phyloP scores from a whole-genome alignment of 805 yeast species.

The Blastobotrys terrestris region DNA sequence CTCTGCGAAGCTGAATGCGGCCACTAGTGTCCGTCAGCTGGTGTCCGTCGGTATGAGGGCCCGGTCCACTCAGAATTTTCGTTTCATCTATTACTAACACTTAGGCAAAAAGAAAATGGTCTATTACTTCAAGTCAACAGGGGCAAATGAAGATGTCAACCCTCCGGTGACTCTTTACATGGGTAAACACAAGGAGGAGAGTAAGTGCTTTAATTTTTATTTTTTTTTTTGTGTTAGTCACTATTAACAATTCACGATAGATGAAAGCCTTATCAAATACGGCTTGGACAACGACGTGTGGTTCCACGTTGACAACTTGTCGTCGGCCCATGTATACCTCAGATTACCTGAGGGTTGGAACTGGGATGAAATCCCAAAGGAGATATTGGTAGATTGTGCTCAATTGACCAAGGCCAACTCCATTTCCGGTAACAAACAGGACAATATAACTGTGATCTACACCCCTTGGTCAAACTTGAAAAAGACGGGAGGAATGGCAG shows the following conservation, averaged over 20 bases:
- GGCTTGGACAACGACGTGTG: constrained; percentile 65
- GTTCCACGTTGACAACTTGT: constrained; percentile 71
- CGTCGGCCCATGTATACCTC: constrained; percentile 73
- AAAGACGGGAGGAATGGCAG: constrained; percentile 65
- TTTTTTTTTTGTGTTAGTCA: constrained; percentile 32
- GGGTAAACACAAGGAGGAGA: constrained; percentile 74
- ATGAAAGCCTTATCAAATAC: constrained; percentile 52
- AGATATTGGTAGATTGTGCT: constrained; percentile 50
- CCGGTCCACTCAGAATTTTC: not conserved
- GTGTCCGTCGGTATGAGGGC: not conserved
- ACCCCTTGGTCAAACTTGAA: constrained; percentile 70
- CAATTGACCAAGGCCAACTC: constrained; percentile 75
- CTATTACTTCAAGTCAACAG: constrained; percentile 38
- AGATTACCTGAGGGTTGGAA: constrained; percentile 44
- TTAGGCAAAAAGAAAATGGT: constrained; percentile 38
- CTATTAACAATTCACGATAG: constrained; percentile 20
- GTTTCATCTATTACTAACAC: not conserved
- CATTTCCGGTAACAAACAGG: constrained; percentile 65
- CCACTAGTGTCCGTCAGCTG: not conserved
- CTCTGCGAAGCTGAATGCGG: too few species aligned
- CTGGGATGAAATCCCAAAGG: constrained; percentile 46
- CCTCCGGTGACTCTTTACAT: constrained; percentile 43
- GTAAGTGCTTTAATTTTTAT: constrained; percentile 20
- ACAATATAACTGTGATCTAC: constrained; percentile 58
- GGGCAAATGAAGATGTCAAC: constrained; percentile 29